Percentiles rank a stretch among this genome's conserved stretches.
These are phyloP conservation scores for Emericellopsis atlantica DNA, from an alignment of 2,329 filamentous ascomycete genomes.

Conservation along the genomic window DNA sequence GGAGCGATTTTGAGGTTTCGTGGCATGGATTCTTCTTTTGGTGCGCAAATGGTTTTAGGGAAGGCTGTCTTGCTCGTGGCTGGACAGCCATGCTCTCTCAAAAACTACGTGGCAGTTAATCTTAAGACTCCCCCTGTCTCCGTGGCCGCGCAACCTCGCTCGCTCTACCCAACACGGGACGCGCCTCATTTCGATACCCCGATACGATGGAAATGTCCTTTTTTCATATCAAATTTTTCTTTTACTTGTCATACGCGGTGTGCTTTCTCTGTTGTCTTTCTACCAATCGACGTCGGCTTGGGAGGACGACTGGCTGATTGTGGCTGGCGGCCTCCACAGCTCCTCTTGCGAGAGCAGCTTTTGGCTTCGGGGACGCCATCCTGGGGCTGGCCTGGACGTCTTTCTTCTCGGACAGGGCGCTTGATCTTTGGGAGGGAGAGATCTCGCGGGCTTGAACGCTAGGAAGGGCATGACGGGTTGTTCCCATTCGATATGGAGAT, in stretches of 20 bases:
- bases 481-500: no score
- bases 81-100: background rate
- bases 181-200: background rate
- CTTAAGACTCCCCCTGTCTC: background rate
- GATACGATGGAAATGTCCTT: background rate
- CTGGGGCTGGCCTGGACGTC: no score
- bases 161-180: background rate
- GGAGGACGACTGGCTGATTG: no score
- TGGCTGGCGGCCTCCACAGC: no score
- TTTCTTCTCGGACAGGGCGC: no score
- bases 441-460: no score
- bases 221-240: background rate
- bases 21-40: slow-evolving; percentile 2
- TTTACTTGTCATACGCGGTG: background rate
- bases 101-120: background rate
- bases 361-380: no score
- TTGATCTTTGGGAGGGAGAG: no score
- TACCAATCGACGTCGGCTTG: no score
- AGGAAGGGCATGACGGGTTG: no score
- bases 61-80: background rate
- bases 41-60: background rate
- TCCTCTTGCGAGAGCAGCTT: no score
- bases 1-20: background rate
- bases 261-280: background rate
- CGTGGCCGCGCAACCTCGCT: background rate